Evolutionary conservation across 495 filamentous ascomycete species (phyloP).

Genomic region (Aspergillus avenaceus): DNA sequence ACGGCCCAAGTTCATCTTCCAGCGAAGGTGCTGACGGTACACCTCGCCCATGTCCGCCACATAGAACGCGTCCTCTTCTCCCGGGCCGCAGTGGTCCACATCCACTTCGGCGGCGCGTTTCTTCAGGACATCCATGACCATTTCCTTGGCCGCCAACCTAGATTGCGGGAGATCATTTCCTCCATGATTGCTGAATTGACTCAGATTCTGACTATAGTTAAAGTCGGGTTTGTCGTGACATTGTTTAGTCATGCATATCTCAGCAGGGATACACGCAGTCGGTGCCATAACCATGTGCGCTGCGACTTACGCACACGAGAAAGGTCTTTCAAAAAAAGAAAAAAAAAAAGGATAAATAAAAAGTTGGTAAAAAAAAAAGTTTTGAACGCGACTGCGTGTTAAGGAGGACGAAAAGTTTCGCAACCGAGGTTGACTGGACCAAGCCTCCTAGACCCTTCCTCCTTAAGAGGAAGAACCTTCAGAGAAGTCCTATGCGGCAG

Average conservation of each 20-base stretch:
- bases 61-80: conserved; percentile 96
- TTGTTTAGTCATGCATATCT: conserved; percentile 41
- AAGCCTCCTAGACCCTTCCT: conserved; percentile 92
- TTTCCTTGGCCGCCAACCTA: conserved; percentile 45
- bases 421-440: conserved; percentile 78
- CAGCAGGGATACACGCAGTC: conserved; percentile 57
- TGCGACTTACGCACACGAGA: conserved; percentile 32
- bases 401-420: conserved; percentile 88
- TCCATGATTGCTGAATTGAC: conserved; percentile 33
- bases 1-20: conserved; percentile 89
- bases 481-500: conserved; percentile 98
- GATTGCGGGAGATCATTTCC: conserved; percentile 41
- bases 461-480: conserved; percentile 93
- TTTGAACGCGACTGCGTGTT: conserved; percentile 50
- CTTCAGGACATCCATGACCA: conserved; percentile 79
- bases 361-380: conserved; percentile 16
- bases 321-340: conserved; percentile 3
- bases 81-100: conserved; percentile 77
- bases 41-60: conserved; percentile 98
- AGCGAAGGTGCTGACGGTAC: conserved; percentile 96
- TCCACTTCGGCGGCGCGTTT: conserved; percentile 76
- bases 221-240: conserved; percentile 27
- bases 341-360: conserved; percentile 15
- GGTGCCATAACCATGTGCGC: conserved; percentile 64
- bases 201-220: conserved; percentile 21